Conservation (phyloP, 176 grass and related monocot genomes). For the Echinochloa phyllopogon region DNA sequence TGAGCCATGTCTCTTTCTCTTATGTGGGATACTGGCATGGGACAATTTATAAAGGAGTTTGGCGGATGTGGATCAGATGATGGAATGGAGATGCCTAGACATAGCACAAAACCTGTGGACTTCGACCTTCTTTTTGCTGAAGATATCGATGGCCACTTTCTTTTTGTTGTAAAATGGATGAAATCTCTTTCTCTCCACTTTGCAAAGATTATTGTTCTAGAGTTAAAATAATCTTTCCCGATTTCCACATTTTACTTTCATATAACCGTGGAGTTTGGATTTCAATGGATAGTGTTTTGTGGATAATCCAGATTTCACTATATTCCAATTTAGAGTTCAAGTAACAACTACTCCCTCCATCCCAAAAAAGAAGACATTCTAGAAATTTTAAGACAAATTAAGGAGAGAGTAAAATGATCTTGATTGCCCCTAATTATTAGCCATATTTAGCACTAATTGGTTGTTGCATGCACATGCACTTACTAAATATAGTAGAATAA, state of each 20-base stretch:
- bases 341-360: no score
- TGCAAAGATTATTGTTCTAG: no score
- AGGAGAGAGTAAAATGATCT: no score
- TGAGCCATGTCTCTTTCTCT: constrained; percentile 28
- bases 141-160: constrained; percentile 78
- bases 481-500: no score
- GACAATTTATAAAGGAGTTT: constrained; percentile 75
- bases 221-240: not conserved
- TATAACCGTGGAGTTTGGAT: not conserved
- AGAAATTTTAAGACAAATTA: no score
- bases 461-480: no score
- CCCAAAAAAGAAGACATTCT: no score
- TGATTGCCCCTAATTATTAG: no score
- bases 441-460: no score
- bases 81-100: constrained; percentile 58
- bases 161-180: constrained; percentile 90
- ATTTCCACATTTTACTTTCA: not conserved
- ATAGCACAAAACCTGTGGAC: constrained; percentile 69
- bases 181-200: constrained; percentile 43
- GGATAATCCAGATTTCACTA: not conserved
- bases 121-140: constrained; percentile 75
- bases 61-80: constrained; percentile 60
- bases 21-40: constrained; percentile 62
- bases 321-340: not conserved
- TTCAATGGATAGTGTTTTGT: not conserved